These are phyloP conservation scores for Lodderomyces jiufengensis DNA, from an alignment of 1,139 yeast genomes.

Conservation along the genomic window DNA sequence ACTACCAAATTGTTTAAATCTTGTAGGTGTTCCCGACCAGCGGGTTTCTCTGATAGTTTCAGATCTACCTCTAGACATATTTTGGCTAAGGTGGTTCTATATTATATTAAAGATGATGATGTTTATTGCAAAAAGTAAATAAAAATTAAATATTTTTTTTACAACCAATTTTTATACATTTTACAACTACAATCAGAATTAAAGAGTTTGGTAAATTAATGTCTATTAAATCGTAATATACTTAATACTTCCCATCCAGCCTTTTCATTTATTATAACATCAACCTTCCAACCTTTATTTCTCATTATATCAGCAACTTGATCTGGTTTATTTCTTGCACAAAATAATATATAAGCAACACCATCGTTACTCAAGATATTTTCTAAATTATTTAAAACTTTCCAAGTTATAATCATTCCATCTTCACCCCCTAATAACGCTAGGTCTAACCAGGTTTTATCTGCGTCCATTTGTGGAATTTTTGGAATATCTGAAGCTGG, in stretches of 20 bases:
- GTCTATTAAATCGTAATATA: constrained; percentile 49
- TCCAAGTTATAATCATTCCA: constrained; percentile 83
- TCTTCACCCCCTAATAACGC: constrained; percentile 86
- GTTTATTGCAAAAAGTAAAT: too few relatives aligned
- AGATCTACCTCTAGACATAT: constrained; percentile 7
- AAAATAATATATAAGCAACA: constrained; percentile 76
- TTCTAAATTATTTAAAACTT: constrained; percentile 52
- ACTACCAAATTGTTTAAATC: constrained; percentile 30
- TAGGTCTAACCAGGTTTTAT: constrained; percentile 72
- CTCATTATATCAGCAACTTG: constrained; percentile 49
- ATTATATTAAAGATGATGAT: too few relatives aligned
- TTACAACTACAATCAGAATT: too few relatives aligned
- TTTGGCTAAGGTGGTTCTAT: too few relatives aligned
- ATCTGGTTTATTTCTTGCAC: constrained; percentile 83
- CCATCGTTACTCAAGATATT: constrained; percentile 52
- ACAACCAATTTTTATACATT: too few relatives aligned
- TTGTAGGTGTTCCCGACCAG: constrained; percentile 43
- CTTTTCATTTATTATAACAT: constrained; percentile 55
- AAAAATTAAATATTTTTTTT: too few relatives aligned
- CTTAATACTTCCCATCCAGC: constrained; percentile 97
- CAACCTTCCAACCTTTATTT: constrained; percentile 52
- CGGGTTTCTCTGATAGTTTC: constrained; percentile 22
- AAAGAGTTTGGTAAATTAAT: not conserved
- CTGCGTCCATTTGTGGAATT: constrained; percentile 51
- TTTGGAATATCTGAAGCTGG: constrained; percentile 68